These are phyloP conservation scores for Trichocladium uniseriatum DNA, from an alignment of 495 filamentous ascomycete species.

Conservation along the genomic window DNA sequence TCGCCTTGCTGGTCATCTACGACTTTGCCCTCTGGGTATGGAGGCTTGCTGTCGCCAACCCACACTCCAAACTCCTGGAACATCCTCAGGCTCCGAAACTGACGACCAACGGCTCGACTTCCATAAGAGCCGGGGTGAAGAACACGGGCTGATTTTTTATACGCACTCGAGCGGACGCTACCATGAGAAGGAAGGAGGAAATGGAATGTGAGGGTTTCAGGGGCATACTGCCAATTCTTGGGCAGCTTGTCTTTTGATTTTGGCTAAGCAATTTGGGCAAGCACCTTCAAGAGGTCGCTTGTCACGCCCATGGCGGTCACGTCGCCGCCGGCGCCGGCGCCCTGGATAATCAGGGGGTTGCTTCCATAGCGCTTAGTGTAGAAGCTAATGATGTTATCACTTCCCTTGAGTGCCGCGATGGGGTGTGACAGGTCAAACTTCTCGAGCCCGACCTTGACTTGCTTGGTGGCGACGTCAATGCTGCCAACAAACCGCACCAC, in stretches of 20 bases:
- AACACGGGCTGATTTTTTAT: too few relatives aligned
- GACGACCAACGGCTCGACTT: not conserved
- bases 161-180: too few relatives aligned
- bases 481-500: slow-evolving; percentile 94
- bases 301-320: slow-evolving; percentile 96
- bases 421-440: slow-evolving; percentile 73
- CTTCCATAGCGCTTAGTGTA: slow-evolving; percentile 87
- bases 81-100: not conserved
- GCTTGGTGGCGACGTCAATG: slow-evolving; percentile 64
- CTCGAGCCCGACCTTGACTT: slow-evolving; percentile 82
- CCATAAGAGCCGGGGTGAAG: not conserved
- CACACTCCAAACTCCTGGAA: not conserved
- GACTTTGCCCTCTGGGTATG: slow-evolving; percentile 39
- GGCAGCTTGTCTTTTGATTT: not conserved
- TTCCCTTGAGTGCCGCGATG: slow-evolving; percentile 88
- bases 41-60: slow-evolving; percentile 23
- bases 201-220: too few relatives aligned
- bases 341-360: slow-evolving; percentile 87
- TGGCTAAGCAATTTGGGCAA: slow-evolving; percentile 38
- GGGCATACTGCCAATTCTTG: too few relatives aligned
- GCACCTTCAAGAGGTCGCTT: slow-evolving; percentile 77
- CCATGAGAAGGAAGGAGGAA: too few relatives aligned
- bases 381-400: slow-evolving; percentile 97
- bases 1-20: slow-evolving; percentile 31
- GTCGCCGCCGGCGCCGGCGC: slow-evolving; percentile 86